Evolutionary conservation across 176 grass and related monocot genomes (phyloP), one percentile per base, ranked within the genome.

Genomic region (Triticum urartu): DNA sequence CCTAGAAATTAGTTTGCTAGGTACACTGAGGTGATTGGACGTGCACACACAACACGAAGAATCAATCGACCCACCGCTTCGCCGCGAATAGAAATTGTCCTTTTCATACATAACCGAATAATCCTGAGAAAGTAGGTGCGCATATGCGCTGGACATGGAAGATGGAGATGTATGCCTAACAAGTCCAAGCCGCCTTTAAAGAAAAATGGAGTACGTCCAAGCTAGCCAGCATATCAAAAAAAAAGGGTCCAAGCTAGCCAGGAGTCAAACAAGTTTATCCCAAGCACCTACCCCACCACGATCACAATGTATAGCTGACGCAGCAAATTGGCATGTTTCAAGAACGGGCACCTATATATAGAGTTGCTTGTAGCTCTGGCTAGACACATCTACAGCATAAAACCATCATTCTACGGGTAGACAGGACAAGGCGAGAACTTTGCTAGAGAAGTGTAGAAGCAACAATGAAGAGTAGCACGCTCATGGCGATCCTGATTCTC

Each of bases 191-290:
- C 67, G 67, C 67, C 67, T 69, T 9, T 2, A 36, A 69, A 20
- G 67, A 69, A 69, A 34, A 68, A 5, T 6, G 14, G 3, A 38
- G 38, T 18, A 4, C 43, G 3, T 45, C 43, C 43, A 45, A 45
- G 43, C 43, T 45, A 45, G 43, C 43, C 43, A 12, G 43, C 42
- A 12, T 45, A 45, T 45, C 9, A 10, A 43, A 12, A 4, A 45
- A 45, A 45, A 45, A 40, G 3, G 4, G 33, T 69, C 17, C 67
- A 69, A 36, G 71, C 11, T 73, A 8, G 39, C 39, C 38, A 73
- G 36, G 38, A 26, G 71, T 74, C 71, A 47, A 47, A 74, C 71
- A 74, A 47, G 39, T 26, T 74, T 74, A 74, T 74, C 71, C 71
- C 11, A 2, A 1, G 42, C 42, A 43, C 42, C 42, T 43, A 30